Conservation (phyloP, 768 basidiomycete genomes). For the Suillus tomentosus region DNA sequence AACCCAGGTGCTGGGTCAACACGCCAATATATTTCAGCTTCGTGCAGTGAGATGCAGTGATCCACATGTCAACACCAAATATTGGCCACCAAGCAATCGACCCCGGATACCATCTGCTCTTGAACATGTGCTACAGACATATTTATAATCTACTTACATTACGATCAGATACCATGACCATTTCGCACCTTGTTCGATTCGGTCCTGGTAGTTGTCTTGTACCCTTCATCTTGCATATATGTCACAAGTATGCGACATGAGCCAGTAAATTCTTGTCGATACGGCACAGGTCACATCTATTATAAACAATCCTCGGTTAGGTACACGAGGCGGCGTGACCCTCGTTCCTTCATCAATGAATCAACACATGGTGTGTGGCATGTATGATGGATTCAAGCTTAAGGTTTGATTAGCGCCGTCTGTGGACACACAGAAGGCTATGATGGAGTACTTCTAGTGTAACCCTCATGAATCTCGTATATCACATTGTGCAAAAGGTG, state of each 20-base stretch:
- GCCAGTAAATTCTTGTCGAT: conserved; percentile 42
- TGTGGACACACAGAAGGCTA: not conserved
- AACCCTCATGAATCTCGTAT: not conserved
- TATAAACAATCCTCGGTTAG: not conserved
- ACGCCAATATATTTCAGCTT: not conserved
- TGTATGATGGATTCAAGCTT: not conserved
- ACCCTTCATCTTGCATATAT: no score
- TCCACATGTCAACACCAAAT: no score
- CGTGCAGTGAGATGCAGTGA: not conserved
- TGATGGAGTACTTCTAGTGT: not conserved
- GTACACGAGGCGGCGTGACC: conserved; percentile 3
- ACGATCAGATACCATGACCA: not conserved
- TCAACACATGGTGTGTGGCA: not conserved
- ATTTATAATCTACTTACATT: not conserved
- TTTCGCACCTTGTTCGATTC: not conserved
- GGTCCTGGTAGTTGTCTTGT: no score
- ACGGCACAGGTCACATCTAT: not conserved
- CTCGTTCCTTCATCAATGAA: conserved; percentile 1
- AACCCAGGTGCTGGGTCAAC: no score
- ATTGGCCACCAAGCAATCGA: no score
- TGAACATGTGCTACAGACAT: not conserved
- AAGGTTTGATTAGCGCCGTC: not conserved
- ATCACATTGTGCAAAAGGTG: conserved; percentile 2
- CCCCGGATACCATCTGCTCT: not conserved
- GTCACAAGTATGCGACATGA: conserved; percentile 38